Evolutionary conservation across 805 yeast genomes (phyloP).

Genomic region (Metschnikowia henanensis): DNA sequence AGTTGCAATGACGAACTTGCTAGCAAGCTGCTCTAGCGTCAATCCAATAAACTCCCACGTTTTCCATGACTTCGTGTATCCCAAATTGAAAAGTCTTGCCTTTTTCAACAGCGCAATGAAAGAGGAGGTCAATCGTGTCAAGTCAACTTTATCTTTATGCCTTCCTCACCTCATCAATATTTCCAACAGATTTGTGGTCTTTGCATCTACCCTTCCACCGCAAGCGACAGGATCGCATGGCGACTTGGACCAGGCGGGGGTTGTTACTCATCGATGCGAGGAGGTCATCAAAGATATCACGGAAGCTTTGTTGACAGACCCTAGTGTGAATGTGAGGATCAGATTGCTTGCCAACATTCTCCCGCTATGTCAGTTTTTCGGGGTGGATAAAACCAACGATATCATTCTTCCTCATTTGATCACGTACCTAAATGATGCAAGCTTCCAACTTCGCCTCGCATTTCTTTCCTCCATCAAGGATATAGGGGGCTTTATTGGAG

Average conservation of each 20-base stretch:
- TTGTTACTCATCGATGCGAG: slow-evolving; percentile 5
- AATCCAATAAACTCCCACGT: slow-evolving; percentile 74
- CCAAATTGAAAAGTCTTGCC: slow-evolving; percentile 48
- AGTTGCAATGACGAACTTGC: slow-evolving; percentile 62
- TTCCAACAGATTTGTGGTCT: slow-evolving; percentile 49
- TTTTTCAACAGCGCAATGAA: slow-evolving; percentile 28
- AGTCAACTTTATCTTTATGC: slow-evolving; percentile 69
- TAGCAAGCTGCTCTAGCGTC: slow-evolving; percentile 60
- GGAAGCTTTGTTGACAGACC: slow-evolving; percentile 67
- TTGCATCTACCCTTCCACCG: slow-evolving; percentile 15
- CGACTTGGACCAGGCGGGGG: not conserved
- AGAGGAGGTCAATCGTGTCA: slow-evolving; percentile 31
- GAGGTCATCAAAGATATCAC: slow-evolving; percentile 60
- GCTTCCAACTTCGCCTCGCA: slow-evolving; percentile 62
- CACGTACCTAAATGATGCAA: slow-evolving; percentile 83
- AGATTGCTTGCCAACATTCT: slow-evolving; percentile 70
- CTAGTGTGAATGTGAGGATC: slow-evolving; percentile 62
- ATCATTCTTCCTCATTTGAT: slow-evolving; percentile 86
- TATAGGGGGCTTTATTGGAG: slow-evolving; percentile 79
- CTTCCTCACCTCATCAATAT: slow-evolving; percentile 70
- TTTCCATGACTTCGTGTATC: slow-evolving; percentile 81
- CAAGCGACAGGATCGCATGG: slow-evolving; percentile 15
- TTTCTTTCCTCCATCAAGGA: slow-evolving; percentile 73
- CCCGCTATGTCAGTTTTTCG: slow-evolving; percentile 78
- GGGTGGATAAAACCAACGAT: slow-evolving; percentile 86